Percentiles rank a stretch among this genome's conserved stretches.
These are phyloP conservation scores for Candida gigantensis DNA, from an alignment of 1,139 yeast genomes.

Conservation along the genomic window DNA sequence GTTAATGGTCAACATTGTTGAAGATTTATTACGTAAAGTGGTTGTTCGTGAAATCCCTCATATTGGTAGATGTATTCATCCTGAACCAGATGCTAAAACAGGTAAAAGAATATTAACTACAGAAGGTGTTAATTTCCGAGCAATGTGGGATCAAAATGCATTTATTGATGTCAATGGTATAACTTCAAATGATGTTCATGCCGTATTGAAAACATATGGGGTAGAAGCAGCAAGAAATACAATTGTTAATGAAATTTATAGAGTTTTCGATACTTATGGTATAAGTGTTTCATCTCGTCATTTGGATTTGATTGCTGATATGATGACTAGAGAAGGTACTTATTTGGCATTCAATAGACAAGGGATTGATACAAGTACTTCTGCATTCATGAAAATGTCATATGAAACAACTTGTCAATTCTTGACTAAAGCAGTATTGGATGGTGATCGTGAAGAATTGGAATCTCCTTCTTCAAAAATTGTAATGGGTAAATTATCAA, in stretches of 20 bases:
- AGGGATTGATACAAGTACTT: slow-evolving; percentile 94
- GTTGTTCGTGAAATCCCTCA: slow-evolving; percentile 91
- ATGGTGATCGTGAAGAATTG: slow-evolving; percentile 84
- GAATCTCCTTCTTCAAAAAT: slow-evolving; percentile 95
- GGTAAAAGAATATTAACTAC: slow-evolving; percentile 76
- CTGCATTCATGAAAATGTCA: slow-evolving; percentile 98
- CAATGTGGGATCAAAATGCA: slow-evolving; percentile 98
- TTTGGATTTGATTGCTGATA: slow-evolving; percentile 94
- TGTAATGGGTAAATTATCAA: slow-evolving; percentile 87
- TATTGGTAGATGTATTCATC: slow-evolving; percentile 92
- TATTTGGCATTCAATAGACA: slow-evolving; percentile 97
- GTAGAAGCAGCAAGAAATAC: slow-evolving; percentile 99
- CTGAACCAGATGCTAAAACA: slow-evolving; percentile 58
- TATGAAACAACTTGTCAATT: slow-evolving; percentile 98
- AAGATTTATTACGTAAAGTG: slow-evolving; percentile 83
- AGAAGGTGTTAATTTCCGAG: slow-evolving; percentile 96
- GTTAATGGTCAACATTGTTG: slow-evolving; percentile 95
- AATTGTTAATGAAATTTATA: slow-evolving; percentile 91
- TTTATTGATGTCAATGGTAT: slow-evolving; percentile 87
- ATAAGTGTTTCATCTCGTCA: slow-evolving; percentile 92
- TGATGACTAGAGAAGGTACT: slow-evolving; percentile 99
- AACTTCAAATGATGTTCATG: slow-evolving; percentile 88
- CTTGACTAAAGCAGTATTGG: slow-evolving; percentile 92
- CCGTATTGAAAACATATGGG: slow-evolving; percentile 90
- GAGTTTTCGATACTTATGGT: slow-evolving; percentile 96